Evolutionary conservation across 495 filamentous ascomycete species (phyloP), one percentile per base, ranked within the genome.

Genomic region (Apiosordaria backusii): DNA sequence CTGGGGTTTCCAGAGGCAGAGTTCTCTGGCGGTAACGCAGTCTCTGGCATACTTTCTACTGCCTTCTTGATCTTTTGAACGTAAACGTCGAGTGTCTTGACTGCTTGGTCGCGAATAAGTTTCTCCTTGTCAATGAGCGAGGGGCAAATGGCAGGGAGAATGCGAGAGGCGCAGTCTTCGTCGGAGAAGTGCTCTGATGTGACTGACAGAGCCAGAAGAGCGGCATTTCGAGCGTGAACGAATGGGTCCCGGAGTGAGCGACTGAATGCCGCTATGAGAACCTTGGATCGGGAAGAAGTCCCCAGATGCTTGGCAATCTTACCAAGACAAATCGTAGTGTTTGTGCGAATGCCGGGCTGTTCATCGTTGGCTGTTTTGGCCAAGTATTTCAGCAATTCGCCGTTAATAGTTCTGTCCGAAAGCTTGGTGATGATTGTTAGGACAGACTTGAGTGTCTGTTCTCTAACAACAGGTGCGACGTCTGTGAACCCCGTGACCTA

Each of bases 361-460:
- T 97, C 94, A 68, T 99, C 95, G 70, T 98, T 98, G 50, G 95
- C 91, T 6, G 94, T 97, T 72, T 97, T 97, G 61, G 95, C 96
- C 23, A 99, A 82, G 73, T 96, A 90, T 74, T 89, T 90, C 35
- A 99, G 79, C 13, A 99, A 79, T 68, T 99, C 95, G 60, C 96
- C 95, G 70, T 99, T 98, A 70, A 97, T 86, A 23, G 89, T 91
- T 40, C 95, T 86, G 71, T 99, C 96, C 9, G 90, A 96, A 2
- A 99, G 85, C 76, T 99, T 99, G 18, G 81, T 80, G 66, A 98
- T 88, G 29, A 98, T 82, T 0, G 87, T 87, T 27, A 99, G 82
- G 3, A 98, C 89, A 24, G 96, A 90, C 74, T 96, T 99, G 25
- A 99, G 87, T 0, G 95, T 97, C 80, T 97, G 92, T 72, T 99